Base-by-base conservation (phyloP, 495 filamentous ascomycete genomes). In the Xylaria scruposa region DNA sequence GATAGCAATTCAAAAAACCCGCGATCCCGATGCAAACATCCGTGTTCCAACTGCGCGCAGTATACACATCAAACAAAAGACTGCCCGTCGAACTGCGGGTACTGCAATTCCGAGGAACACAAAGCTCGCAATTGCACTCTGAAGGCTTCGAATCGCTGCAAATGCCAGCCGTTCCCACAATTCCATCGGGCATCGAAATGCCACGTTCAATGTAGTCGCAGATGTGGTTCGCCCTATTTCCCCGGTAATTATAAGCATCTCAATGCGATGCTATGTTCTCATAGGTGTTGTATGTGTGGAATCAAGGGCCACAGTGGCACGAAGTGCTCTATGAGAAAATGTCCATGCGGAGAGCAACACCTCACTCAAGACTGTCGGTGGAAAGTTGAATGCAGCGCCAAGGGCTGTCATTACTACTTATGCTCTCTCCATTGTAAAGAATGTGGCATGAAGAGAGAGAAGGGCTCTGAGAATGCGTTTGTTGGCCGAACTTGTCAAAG, bases 211-310 rank as follows among this genome's bases (percentile, higher is more conserved):
- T 84, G 80, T 76, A 76, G 71, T 49, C 80, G 78, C 21, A 61
- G 53, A 12, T 81, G 80, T 67, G 81, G 80, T 31, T 72, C 67
- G 46, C 62, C 74, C 1, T 31, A 72, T 2, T 58, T 46, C 0
- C 72, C 74, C 15, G 79, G 79, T 2, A 70, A 65, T 54, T 69
- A 73, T 64, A 73, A 72, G 26, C 78, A 83, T 62, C 74, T 71
- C 51, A 81, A 77, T 49, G 81, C 81, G 24, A 81, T 84, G 78
- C 71, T 74, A 15, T 84, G 81, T 67, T 56, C 71, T 29, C 54
- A 73, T 17, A 79, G 82, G 12, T 84, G 81, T 61, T 84, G 81
- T 64, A 84, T 84, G 81, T 84, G 82, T 59, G 82, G 82, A 31
- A 56, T 75, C 3, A 75, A 71, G 19, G 79, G 77, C 12, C 82